Evolutionary conservation across 2,329 filamentous ascomycete genomes (phyloP).

Genomic region (Herpotrichia juniperi): DNA sequence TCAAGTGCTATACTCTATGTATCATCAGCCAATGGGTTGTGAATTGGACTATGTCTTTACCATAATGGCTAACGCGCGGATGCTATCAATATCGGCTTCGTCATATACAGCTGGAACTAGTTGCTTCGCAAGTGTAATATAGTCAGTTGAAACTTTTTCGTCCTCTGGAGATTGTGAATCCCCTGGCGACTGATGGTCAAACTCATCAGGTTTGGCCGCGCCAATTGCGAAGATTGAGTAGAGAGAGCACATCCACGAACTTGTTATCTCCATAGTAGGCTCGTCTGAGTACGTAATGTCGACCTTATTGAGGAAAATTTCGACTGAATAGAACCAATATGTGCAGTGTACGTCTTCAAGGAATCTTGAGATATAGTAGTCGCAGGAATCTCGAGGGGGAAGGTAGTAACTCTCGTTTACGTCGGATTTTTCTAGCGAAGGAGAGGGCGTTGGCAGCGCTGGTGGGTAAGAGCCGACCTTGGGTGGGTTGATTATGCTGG

Average conservation of each 20-base stretch:
- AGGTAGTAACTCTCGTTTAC: constrained; percentile 32
- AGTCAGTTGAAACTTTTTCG: constrained; percentile 37
- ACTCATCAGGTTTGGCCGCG: constrained; percentile 27
- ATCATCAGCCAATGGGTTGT: constrained; percentile 4
- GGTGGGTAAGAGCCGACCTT: constrained; percentile 41
- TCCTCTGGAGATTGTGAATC: constrained; percentile 25
- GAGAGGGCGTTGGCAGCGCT: constrained; percentile 22
- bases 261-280: constrained; percentile 18
- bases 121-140: constrained; percentile 40
- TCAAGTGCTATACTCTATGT: constrained; percentile 41
- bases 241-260: constrained; percentile 45
- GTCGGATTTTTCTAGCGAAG: constrained; percentile 21
- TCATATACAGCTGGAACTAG: constrained; percentile 41
- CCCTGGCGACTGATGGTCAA: constrained; percentile 27
- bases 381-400: constrained; percentile 34
- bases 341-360: constrained; percentile 44
- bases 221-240: constrained; percentile 45
- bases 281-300: constrained; percentile 41
- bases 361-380: constrained; percentile 40
- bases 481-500: constrained; percentile 37
- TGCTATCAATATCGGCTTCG: constrained; percentile 45
- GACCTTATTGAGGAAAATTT: constrained; percentile 36
- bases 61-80: constrained; percentile 42
- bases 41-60: constrained; percentile 16
- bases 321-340: constrained; percentile 45